These are phyloP conservation scores for Neonectria ditissima DNA, from an alignment of 2,329 filamentous ascomycete genomes.

Conservation along the genomic window DNA sequence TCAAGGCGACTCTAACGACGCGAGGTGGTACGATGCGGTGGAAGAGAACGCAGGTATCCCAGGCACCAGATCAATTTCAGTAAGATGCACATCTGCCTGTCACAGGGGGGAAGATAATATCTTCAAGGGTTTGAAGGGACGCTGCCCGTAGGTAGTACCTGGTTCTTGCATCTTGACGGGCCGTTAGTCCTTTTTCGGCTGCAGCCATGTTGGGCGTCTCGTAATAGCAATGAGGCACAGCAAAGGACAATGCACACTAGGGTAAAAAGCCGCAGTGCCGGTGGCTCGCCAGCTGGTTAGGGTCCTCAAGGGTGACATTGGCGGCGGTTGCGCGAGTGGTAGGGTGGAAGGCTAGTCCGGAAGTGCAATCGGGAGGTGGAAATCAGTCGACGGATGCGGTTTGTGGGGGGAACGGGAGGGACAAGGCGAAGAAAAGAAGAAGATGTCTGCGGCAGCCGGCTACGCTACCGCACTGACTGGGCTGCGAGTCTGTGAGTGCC, in stretches of 20 bases:
- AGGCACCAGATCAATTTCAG: neutral
- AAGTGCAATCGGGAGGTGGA: constrained; percentile 5
- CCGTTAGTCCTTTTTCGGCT: constrained; percentile 6
- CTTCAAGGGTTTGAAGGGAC: constrained; percentile 8
- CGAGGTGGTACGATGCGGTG: constrained; percentile 11
- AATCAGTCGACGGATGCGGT: constrained; percentile 11
- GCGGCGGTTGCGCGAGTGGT: constrained; percentile 4
- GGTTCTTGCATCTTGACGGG: neutral
- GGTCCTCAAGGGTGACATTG: constrained; percentile 7
- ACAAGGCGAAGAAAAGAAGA: neutral
- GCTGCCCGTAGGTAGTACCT: neutral
- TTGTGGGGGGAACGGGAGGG: neutral
- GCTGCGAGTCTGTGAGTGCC: neutral
- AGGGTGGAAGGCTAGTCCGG: neutral
- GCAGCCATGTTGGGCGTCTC: constrained; percentile 2
- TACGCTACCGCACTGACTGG: constrained; percentile 11
- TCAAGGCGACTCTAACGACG: constrained; percentile 2
- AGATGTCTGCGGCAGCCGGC: neutral
- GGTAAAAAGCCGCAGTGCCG: constrained; percentile 9
- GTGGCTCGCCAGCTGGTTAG: neutral
- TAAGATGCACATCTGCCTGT: neutral
- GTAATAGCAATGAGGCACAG: neutral
- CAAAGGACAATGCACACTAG: constrained; percentile 5
- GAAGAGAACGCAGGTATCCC: neutral
- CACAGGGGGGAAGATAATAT: neutral